Evolutionary conservation across 2,329 filamentous ascomycete species (phyloP), one percentile per base, ranked within the genome.

Genomic region (Myriosclerotinia duriaeana): DNA sequence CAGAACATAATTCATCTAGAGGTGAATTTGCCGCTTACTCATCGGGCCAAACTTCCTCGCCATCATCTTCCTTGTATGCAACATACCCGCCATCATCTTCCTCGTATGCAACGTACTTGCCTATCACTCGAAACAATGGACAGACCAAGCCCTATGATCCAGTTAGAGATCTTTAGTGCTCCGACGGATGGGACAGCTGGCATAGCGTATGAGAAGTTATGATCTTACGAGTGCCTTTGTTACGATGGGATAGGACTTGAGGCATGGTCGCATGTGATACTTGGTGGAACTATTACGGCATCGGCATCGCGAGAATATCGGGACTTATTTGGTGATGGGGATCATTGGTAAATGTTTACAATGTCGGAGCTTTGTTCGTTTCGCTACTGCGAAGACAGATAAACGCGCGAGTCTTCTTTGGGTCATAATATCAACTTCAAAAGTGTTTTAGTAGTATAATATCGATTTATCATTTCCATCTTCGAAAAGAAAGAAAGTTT

Each of bases 101-200:
- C 26, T 26, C 26, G 26, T 26, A 26, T 26, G 26, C 26, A 26
- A 26, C 26, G 3, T 26, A 26, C 26, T 26, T 26, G 26, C 26
- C 26, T 26, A 65, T 30, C 48, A 8, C 26, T 38, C 38, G 48
- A 48, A 38, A 42, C 7, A 42, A 17, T 1, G 53, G 36, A 17
- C 34, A 63, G 8, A 34, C 58, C 11, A 67, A 60, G 26, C 53
- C 46, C 36, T 70, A 71, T 53, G 69, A 71, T 58, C 69, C 69
- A 5, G 68, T 71, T 12, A 66, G 70, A 60, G 69, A 70, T 34
- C 34, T 66, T 48, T 63, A 66, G 58, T 50, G 22, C 12, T n/a
- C 20, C 4, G 1, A 7, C 36, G 30, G 11, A 36, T 30, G 30
- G 34, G 30, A 38, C 11, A 38, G 44, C 8, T 60, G 44, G 14